Conservation (phyloP, 129 eudicot species). For the Kitagawia praeruptora region DNA sequence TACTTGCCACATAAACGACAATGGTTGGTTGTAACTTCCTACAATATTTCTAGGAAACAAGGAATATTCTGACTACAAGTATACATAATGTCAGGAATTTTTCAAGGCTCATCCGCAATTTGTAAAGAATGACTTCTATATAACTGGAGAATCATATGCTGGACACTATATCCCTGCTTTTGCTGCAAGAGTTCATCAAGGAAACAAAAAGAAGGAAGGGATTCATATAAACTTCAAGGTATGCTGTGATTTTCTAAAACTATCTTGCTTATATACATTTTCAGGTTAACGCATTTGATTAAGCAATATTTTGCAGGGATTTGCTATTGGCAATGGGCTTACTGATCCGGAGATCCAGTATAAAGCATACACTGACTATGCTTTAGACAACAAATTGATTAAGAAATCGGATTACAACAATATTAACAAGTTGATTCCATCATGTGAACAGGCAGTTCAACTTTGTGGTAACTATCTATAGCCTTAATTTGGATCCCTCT, state of each 20-base stretch:
- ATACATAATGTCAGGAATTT: slow-evolving; percentile 41
- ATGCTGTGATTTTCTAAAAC: not conserved
- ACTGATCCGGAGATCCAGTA: slow-evolving; percentile 70
- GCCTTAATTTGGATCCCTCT: not conserved
- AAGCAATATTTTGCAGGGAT: slow-evolving; percentile 38
- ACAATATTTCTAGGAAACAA: not conserved
- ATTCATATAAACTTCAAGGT: slow-evolving; percentile 65
- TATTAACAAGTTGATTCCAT: slow-evolving; percentile 28
- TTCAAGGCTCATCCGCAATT: slow-evolving; percentile 61
- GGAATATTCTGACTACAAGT: not conserved
- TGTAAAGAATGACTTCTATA: slow-evolving; percentile 50
- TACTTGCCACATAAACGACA: not conserved
- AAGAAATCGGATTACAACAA: slow-evolving; percentile 23
- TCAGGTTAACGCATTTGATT: slow-evolving; percentile 7
- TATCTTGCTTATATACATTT: not conserved
- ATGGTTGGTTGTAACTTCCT: not conserved
- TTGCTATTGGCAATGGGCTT: slow-evolving; percentile 86
- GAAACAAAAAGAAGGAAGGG: slow-evolving; percentile 64
- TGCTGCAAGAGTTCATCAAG: slow-evolving; percentile 60
- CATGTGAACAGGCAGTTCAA: slow-evolving; percentile 44
- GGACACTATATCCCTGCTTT: slow-evolving; percentile 91
- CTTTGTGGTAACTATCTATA: slow-evolving; percentile 41
- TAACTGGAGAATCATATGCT: slow-evolving; percentile 89
- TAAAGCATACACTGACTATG: slow-evolving; percentile 51
- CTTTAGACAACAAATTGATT: slow-evolving; percentile 37